Base-by-base conservation (phyloP, 2,329 filamentous ascomycete genomes). In the Daldinia sp. region DNA sequence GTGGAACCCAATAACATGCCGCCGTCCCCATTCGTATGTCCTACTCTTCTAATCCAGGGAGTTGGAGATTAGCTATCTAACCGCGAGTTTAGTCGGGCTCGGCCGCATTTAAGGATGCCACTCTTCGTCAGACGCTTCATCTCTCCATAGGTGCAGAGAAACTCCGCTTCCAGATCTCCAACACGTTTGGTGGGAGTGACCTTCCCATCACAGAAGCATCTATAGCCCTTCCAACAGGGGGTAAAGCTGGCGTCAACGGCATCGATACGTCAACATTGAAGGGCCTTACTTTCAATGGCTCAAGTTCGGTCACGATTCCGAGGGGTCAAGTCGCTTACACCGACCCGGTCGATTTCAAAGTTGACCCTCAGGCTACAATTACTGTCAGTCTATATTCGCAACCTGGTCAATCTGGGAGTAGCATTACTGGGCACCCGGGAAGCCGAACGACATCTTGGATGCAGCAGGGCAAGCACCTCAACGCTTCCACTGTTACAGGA, bases 111-210 rank as follows among this genome's bases (percentile, higher is more conserved):
- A 79, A 81, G 51, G 86, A 91, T 73, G 85, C 88, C 1, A 91
- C 90, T 0, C 83, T 92, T 69, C 88, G 90, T 2, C 90, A 92
- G 77, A 92, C 89, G 0, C 76, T 91, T 13, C 86, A 88, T 70
- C 80, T 89, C 71, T 87, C 88, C 6, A 82, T 89, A 4, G 84
- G 82, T 1, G 84, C 86, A 2, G 79, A 84, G 2, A 83, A 87
- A 23, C 83, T 92, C 68, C 87, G 90, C 9, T 78, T 92, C 39
- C 86, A 87, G 51, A 82, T 92, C 57, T 90, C 88, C 48, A 92
- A 92, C 74, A 86, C 85, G 0, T 92, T 92, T 71, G 89, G 90
- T 2, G 77, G 82, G 1, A 87, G 84, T 39, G 84, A 88, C 69
- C 81, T 92, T 2, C 84, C 86, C 50, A 86, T 92, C 71, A 88